Base-by-base conservation (phyloP, 352 stramenopile species). In the Globisporangium sylvaticum region DNA sequence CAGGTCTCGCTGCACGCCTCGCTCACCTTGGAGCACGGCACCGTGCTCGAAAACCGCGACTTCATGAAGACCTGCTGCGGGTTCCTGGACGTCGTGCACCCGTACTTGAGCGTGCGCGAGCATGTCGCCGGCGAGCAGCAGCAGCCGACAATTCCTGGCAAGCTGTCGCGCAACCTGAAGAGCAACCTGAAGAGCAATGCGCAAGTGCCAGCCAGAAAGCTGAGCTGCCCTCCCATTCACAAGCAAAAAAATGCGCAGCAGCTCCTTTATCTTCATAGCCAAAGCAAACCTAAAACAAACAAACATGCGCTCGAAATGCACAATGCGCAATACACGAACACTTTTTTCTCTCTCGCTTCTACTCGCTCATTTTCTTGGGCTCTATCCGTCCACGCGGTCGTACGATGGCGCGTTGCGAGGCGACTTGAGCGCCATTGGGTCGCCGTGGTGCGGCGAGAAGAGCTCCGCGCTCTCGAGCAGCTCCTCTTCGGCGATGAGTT, bases 361-460 rank as follows among this genome's bases (percentile, higher is more conserved):
- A 50, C 42, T 22, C 42, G 42, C 44, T 60, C 29, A 4, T 37
- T 54, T 15, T 24, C 27, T 7, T 52, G 42, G 7, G 20, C 54
- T 62, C 56, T 65, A 68, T 52, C 69, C 75, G 46, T 70, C 34
- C 14, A 79, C 68, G 31, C 70, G 66, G 37, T 82, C 62, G 50
- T 76, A 80, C 25, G 42, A 66, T 14, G 61, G 65, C 48, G 34
- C 54, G 32, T 46, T 58, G 55, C 67, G 29, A 32, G 50, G 72
- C 64, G 75, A 75, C 54, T 73, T 77, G 42, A 88, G 70, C 50
- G 65, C 50, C 64, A 83, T 71, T 20, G 69, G 79, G 68, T 84
- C 81, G 18, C 67, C 80, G 25, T 57, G 57, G 62, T 91, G 83
- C 1, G 83, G 80, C 14, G 83, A 91, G 58, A 91, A 91, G 64